Conservation (phyloP, 1,284 basidiomycete species). For the Cryptococcus depauperatus region DNA sequence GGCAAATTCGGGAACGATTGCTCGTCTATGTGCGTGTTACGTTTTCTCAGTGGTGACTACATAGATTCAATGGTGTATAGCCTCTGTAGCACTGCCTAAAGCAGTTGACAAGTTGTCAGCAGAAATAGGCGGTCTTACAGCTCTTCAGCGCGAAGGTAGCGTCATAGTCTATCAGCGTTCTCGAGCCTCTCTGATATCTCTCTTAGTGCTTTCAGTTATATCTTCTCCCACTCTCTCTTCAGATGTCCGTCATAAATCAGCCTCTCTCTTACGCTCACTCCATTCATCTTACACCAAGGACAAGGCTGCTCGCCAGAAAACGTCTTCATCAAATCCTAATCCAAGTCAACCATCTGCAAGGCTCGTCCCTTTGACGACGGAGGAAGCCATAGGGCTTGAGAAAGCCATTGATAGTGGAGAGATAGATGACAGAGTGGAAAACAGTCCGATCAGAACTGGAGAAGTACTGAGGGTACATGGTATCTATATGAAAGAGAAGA, state of each 20-base stretch:
- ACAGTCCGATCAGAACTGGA: slow-evolving; percentile 21
- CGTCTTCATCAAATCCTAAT: background rate
- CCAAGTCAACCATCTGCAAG: slow-evolving; percentile 3
- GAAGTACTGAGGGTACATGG: slow-evolving; percentile 28
- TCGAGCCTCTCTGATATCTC: background rate
- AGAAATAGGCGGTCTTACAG: slow-evolving; percentile 30
- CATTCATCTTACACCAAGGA: slow-evolving; percentile 27
- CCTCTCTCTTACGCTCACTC: slow-evolving; percentile 19
- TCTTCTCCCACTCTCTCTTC: slow-evolving; percentile 33
- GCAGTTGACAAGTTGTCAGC: slow-evolving; percentile 30
- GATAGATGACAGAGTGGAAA: slow-evolving; percentile 25
- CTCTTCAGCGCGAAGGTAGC: slow-evolving; percentile 34
- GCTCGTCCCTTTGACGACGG: slow-evolving; percentile 12
- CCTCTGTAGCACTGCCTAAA: slow-evolving; percentile 30
- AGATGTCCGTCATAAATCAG: slow-evolving; percentile 30
- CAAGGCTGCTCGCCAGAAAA: slow-evolving; percentile 12
- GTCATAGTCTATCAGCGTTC: background rate
- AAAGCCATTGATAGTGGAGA: slow-evolving; percentile 14
- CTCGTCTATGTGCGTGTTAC: slow-evolving; percentile 28
- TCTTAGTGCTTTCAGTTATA: slow-evolving; percentile 20
- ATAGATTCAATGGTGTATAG: slow-evolving; percentile 7
- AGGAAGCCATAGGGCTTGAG: slow-evolving; percentile 17
- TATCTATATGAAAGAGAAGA: slow-evolving; percentile 31
- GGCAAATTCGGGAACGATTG: slow-evolving; percentile 27
- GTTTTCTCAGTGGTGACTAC: background rate